phyloP scores from a whole-genome alignment of 1,284 basidiomycete genomes.

The Ganoderma boninense region DNA sequence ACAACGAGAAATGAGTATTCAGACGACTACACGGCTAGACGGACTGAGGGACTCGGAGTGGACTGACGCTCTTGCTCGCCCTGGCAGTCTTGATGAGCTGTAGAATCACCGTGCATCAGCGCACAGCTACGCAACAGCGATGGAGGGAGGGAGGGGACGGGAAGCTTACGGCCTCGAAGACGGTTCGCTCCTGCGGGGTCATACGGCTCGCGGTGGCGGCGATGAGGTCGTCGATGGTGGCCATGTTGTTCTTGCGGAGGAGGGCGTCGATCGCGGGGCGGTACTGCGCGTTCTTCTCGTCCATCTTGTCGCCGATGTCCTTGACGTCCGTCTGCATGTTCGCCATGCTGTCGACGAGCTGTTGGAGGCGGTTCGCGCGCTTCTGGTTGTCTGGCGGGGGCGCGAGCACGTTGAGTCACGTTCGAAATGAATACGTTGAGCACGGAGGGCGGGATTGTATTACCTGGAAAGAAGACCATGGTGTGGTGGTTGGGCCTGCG shows the following conservation, averaged over 20 bases:
- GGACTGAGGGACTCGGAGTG: too few species aligned
- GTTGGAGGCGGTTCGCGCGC: neutral
- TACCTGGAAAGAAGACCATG: neutral
- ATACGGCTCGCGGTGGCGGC: neutral
- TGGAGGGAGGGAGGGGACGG: too few species aligned
- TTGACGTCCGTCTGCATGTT: neutral
- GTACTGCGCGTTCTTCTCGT: neutral
- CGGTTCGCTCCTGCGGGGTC: neutral
- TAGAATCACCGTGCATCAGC: neutral
- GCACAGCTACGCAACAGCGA: too few species aligned
- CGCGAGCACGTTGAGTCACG: neutral
- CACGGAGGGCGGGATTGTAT: too few species aligned
- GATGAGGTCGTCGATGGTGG: neutral
- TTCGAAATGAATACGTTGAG: too few species aligned
- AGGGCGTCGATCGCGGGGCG: neutral
- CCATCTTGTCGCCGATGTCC: neutral
- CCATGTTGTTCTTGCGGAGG: neutral
- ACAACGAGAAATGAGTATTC: too few species aligned
- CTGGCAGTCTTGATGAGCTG: neutral
- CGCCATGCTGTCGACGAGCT: conserved; percentile 1
- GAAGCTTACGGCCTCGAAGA: neutral
- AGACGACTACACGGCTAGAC: too few species aligned
- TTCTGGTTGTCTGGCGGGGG: neutral
- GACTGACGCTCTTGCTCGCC: neutral
- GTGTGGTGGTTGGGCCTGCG: neutral